Evolutionary conservation across 192 early-diverging fungal species (phyloP), one percentile per base, ranked within the genome.

Genomic region (Rhizophagus sp.): DNA sequence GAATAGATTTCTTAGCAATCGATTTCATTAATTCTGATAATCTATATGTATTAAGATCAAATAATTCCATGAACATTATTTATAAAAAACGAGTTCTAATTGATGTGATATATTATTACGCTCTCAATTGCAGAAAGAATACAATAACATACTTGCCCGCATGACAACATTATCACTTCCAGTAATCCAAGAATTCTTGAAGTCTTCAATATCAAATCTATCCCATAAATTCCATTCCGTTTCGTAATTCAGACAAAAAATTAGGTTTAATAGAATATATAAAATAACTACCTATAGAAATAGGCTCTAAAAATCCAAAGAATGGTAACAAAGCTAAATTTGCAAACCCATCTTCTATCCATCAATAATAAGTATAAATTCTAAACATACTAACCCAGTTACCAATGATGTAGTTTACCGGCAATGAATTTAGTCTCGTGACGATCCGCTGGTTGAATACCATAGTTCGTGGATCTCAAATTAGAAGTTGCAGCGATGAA

Each of bases 241-340:
- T 75, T 94, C 96, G 82, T 95, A 86, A 33, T 10, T 27, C 9
- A 12, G 19, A 65, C 6, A 44, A 39, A 1, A 64, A 36, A 64
- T 41, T n/a, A 64, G 19, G 52, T 19, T 57, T 76, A 34, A 64
- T 44, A 10, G 41, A 34, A 50, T 25, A 63, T 41, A 24, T 41
- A 30, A 13, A n/a, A 17, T 74, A 12, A 22, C 50, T 78, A 78
- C 76, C 47, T 97, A 94, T 94, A 22, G 93, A 91, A 82, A 99
- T 96, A 13, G 98, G 98, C 83, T 98, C 97, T 27, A 97, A 99
- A 85, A 99, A 99, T 27, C 93, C 97, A 91, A 98, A 96, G 93
- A 99, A 98, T 30, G 98, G 97, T 75, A 99, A 41, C 8, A 30
- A 84, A 1, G 98, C 97, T 77, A 99, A 85, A 86, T 99, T 98